Percentiles rank a stretch among this genome's conserved stretches.
Conservation (phyloP, 768 basidiomycete species). For the Baorangia bicolor region DNA sequence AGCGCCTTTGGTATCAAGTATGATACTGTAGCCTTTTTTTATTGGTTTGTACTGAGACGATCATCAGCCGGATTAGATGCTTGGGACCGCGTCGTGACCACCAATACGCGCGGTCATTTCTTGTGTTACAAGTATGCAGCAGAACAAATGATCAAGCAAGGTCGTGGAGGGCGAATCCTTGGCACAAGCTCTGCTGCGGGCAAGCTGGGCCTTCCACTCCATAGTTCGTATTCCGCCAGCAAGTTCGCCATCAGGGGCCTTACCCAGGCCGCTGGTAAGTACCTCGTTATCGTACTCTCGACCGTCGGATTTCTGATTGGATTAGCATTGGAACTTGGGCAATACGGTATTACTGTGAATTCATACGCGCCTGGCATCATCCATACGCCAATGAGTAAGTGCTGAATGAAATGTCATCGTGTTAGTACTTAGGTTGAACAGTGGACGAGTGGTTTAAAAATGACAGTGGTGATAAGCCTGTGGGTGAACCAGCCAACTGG, state of each 20-base stretch:
- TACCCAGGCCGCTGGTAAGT: conserved; percentile 37
- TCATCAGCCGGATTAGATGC: neutral
- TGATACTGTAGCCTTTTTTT: neutral
- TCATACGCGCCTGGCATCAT: conserved; percentile 38
- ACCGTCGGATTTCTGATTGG: neutral
- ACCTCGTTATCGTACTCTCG: neutral
- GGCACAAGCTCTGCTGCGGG: conserved; percentile 29
- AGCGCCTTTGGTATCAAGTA: conserved; percentile 2
- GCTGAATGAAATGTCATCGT: neutral
- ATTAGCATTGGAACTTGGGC: conserved; percentile 26
- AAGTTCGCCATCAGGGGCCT: conserved; percentile 41
- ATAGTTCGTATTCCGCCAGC: conserved; percentile 34
- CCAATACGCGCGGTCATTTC: conserved; percentile 56
- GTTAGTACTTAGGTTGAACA: neutral
- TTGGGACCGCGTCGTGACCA: neutral
- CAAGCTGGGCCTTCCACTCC: neutral
- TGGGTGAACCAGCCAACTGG: too few relatives aligned
- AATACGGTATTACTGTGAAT: conserved; percentile 37
- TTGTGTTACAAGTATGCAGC: conserved; percentile 64
- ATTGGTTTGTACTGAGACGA: neutral
- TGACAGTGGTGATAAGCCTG: too few relatives aligned
- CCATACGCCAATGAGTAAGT: conserved; percentile 30
- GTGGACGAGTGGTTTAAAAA: neutral
- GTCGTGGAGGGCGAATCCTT: conserved; percentile 52
- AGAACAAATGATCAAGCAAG: conserved; percentile 54